Base-by-base conservation (phyloP, 306 rosid species). In the Prinsepia uniflora region DNA sequence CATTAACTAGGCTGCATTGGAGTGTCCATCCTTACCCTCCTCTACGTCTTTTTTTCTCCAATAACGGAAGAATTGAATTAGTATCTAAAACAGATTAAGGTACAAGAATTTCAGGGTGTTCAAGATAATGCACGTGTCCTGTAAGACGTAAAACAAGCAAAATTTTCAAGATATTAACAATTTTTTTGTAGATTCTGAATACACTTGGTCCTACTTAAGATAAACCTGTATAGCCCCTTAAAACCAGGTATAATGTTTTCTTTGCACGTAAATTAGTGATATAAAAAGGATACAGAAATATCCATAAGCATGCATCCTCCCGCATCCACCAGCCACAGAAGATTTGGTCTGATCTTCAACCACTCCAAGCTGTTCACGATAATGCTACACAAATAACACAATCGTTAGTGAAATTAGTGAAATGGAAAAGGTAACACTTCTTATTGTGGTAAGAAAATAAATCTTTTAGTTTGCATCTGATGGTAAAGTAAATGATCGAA, bases 251-350 rank as follows among this genome's bases (percentile, higher is more conserved):
- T 39, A 13, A 5, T 68, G 18, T 11, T 41, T 6, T 52, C 10
- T 13, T 19, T 36, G 44, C 46, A 61, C 24, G n/a, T 64, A 30
- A 15, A 40, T 52, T 10, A 17, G 40, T n/a, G 34, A 15, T 30
- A 47, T 8, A 68, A 68, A 4, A 83, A 84, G 96, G 98, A 89
- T 92, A 92, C 96, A 7, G 87, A 82, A 76, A 57, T 52, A 75
- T 92, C 98, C 41, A 92, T 96, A 61, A 92, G 69, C 75, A 92
- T 85, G 45, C 98, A 92, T 76, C 95, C 96, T 80, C 77, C 83
- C 13, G 98, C 95, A 70, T 92, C 98, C 66, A 86, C 98, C 15
- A 92, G 86, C 98, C 98, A 92, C 1, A 96, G 90, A n/a, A 92
- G 81, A 83, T 92, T 92, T 18, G 98, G 92, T 71, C 48, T 39